Percentiles rank a stretch among this genome's conserved stretches.
Evolutionary conservation across 148 eudicot species (phyloP).

Genomic region (Pharnaceum exiguum): DNA sequence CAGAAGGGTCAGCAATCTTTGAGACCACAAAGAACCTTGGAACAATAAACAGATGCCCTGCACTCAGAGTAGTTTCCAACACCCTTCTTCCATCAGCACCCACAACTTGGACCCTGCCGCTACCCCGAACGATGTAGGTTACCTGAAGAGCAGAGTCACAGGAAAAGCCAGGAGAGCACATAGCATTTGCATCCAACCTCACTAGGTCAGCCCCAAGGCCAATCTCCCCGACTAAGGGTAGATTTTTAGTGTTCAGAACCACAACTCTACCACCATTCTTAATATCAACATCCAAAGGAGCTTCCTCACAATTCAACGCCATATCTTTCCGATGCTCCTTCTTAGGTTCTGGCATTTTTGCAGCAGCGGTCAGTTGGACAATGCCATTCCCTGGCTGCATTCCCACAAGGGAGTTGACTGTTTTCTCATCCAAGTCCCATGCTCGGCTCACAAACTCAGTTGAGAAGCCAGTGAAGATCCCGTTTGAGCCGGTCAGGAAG

Average conservation of each 20-base stretch:
- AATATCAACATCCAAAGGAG: conserved; percentile 62
- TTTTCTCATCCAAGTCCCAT: conserved; percentile 49
- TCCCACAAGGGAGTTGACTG: conserved; percentile 44
- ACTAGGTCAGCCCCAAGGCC: conserved; percentile 68
- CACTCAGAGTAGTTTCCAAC: conserved; percentile 49
- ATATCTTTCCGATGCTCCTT: conserved; percentile 37
- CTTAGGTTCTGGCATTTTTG: conserved; percentile 58
- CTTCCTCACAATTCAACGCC: conserved; percentile 62
- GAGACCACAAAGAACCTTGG: conserved; percentile 68
- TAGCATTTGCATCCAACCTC: conserved; percentile 45
- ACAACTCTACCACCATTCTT: conserved; percentile 58
- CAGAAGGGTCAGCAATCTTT: conserved; percentile 50
- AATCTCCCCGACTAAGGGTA: conserved; percentile 64
- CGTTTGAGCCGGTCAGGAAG: conserved; percentile 53
- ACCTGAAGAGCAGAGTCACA: conserved; percentile 72
- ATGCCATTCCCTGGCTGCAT: conserved; percentile 50
- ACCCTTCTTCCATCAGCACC: conserved; percentile 58
- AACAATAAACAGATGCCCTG: conserved; percentile 55
- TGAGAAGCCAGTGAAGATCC: conserved; percentile 65
- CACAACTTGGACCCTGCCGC: conserved; percentile 65
- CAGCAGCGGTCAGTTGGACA: conserved; percentile 37
- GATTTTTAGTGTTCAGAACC: conserved; percentile 58
- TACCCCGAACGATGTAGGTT: conserved; percentile 58
- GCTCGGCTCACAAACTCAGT: conserved; percentile 62
- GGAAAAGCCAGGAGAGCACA: conserved; percentile 70